These are phyloP conservation scores for Backusella australiensis DNA, from an alignment of 192 early-diverging fungal species.

Conservation along the genomic window DNA sequence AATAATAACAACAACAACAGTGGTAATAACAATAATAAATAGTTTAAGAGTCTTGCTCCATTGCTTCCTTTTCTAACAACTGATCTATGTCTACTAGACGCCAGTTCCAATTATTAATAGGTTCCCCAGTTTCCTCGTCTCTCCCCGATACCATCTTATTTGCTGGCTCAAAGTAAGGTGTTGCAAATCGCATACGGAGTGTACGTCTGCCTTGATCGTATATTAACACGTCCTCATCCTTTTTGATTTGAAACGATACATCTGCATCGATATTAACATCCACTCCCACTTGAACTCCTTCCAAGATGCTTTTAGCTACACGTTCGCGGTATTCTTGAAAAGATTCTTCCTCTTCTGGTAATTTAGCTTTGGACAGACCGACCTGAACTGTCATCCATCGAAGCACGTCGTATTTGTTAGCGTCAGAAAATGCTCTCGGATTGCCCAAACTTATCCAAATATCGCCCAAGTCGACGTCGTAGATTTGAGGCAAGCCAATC, in stretches of 20 bases:
- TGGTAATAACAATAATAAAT: not conserved
- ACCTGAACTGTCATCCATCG: slow-evolving; percentile 43
- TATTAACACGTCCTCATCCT: slow-evolving; percentile 24
- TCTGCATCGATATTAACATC: slow-evolving; percentile 49
- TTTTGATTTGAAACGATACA: slow-evolving; percentile 22
- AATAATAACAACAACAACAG: not conserved
- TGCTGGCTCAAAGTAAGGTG: slow-evolving; percentile 52
- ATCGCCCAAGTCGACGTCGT: slow-evolving; percentile 47
- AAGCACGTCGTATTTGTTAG: slow-evolving; percentile 30
- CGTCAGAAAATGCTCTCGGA: slow-evolving; percentile 19
- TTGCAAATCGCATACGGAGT: slow-evolving; percentile 45
- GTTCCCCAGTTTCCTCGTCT: slow-evolving; percentile 29
- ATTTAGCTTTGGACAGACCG: not conserved
- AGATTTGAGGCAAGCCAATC: slow-evolving; percentile 42
- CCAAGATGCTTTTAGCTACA: slow-evolving; percentile 42
- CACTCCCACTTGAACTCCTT: slow-evolving; percentile 47
- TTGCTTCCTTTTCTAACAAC: slow-evolving; percentile 45
- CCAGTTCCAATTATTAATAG: slow-evolving; percentile 49
- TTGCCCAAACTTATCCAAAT: slow-evolving; percentile 47
- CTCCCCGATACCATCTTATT: slow-evolving; percentile 45
- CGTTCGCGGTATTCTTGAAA: slow-evolving; percentile 36
- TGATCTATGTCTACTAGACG: slow-evolving; percentile 50
- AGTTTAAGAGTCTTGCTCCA: slow-evolving; percentile 11
- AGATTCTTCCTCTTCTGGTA: slow-evolving; percentile 15
- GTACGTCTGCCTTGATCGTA: slow-evolving; percentile 45